phyloP scores from a whole-genome alignment of 2,329 filamentous ascomycete species.

The Endothia cerciana region DNA sequence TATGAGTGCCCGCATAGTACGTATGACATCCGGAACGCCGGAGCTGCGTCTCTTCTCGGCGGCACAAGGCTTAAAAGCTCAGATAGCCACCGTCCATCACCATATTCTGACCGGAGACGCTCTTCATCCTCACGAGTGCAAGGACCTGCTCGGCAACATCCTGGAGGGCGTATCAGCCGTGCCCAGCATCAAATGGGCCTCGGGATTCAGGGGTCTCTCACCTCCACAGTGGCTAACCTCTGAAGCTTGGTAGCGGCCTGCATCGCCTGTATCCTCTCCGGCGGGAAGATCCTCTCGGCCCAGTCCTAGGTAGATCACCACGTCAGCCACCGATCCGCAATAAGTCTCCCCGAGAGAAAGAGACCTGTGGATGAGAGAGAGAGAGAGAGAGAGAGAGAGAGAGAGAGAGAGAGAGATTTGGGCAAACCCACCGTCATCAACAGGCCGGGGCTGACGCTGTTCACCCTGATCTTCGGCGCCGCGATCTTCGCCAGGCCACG shows the following conservation, averaged over 20 bases:
- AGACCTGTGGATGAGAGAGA: not conserved
- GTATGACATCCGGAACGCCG: too few relatives aligned
- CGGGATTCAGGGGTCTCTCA: conserved; percentile 25
- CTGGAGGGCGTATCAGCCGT: conserved; percentile 33
- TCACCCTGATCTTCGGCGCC: conserved; percentile 61
- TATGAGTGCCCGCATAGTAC: too few relatives aligned
- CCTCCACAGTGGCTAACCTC: conserved; percentile 58
- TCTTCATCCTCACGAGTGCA: conserved; percentile 51
- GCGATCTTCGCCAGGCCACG: conserved; percentile 58
- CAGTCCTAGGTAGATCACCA: conserved; percentile 53
- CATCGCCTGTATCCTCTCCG: conserved; percentile 57
- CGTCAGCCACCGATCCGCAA: conserved; percentile 10
- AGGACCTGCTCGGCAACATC: conserved; percentile 59
- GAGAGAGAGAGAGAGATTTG: too few relatives aligned
- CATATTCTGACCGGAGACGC: conserved; percentile 56
- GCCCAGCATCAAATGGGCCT: not conserved
- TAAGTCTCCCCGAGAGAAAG: not conserved
- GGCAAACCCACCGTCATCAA: conserved; percentile 48
- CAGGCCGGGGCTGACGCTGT: conserved; percentile 60
- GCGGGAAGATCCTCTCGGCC: conserved; percentile 58
- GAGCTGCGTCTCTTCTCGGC: too few relatives aligned
- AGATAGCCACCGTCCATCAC: conserved; percentile 50
- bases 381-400: not conserved
- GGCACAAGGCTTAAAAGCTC: not conserved
- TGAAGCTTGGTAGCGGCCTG: conserved; percentile 64